Conservation (phyloP, 2,329 filamentous ascomycete species). For the Cytospora piceae region DNA sequence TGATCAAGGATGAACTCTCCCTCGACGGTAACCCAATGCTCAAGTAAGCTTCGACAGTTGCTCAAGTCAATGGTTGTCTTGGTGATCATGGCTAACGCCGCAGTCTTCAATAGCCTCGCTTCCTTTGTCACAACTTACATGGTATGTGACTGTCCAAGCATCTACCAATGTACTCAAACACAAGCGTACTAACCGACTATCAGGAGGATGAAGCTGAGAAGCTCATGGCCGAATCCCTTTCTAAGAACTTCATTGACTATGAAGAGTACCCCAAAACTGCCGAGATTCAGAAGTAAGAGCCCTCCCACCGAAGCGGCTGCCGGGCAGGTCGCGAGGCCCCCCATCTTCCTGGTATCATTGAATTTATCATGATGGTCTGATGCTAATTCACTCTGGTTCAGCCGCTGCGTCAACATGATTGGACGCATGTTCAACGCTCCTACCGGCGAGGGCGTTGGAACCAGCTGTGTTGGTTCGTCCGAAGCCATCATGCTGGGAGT, state of each 20-base stretch:
- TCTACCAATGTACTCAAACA: neutral
- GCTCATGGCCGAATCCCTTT: slow-evolving; percentile 89
- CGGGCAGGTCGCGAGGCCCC: neutral
- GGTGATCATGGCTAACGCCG: slow-evolving; percentile 14
- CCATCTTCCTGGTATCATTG: neutral
- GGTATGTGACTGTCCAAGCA: slow-evolving; percentile 45
- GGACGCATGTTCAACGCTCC: slow-evolving; percentile 86
- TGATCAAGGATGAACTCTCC: slow-evolving; percentile 95
- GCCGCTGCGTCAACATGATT: slow-evolving; percentile 91
- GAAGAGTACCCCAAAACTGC: slow-evolving; percentile 82
- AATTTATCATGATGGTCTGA: no score
- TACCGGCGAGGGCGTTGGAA: slow-evolving; percentile 59
- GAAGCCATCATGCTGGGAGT: slow-evolving; percentile 85
- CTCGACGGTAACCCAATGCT: slow-evolving; percentile 90
- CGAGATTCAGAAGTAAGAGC: slow-evolving; percentile 44
- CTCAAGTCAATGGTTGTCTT: neutral
- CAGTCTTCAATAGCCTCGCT: slow-evolving; percentile 64
- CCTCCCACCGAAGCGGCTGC: neutral
- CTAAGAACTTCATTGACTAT: slow-evolving; percentile 95
- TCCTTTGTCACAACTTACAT: slow-evolving; percentile 97
- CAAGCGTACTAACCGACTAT: neutral
- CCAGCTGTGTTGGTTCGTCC: slow-evolving; percentile 84
- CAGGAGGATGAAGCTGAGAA: slow-evolving; percentile 94
- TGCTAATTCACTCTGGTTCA: slow-evolving; percentile 41
- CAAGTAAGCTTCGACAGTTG: slow-evolving; percentile 56